A percentile compares a stretch with the other conserved stretches of the same genome.
phyloP scores from a whole-genome alignment of 2,329 filamentous ascomycete species.

The Hymenoscyphus albidus region DNA sequence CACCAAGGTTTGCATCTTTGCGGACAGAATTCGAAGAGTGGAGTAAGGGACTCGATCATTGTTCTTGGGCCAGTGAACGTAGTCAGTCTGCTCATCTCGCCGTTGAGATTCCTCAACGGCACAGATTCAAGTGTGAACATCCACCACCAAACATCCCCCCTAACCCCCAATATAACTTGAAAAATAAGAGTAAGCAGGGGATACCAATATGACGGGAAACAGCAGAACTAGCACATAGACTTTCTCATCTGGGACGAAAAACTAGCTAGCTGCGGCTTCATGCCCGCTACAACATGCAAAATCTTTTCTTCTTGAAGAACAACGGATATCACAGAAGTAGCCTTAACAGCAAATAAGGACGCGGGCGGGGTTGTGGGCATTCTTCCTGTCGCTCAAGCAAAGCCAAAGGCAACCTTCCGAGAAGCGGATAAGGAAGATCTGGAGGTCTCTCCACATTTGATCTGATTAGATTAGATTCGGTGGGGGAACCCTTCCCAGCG shows the following conservation, averaged over 20 bases:
- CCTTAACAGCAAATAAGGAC: not conserved
- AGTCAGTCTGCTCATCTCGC: no score
- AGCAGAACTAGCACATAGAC: not conserved
- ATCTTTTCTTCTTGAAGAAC: not conserved
- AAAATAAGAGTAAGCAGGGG: not conserved
- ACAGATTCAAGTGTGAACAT: no score
- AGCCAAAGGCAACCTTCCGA: not conserved
- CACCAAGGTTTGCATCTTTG: no score
- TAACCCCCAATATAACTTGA: not conserved
- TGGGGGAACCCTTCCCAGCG: not conserved
- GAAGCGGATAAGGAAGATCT: conserved; percentile 1
- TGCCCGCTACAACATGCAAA: not conserved
- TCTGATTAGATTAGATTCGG: conserved; percentile 1
- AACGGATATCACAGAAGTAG: not conserved
- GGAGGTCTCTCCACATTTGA: not conserved
- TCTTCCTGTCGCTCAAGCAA: not conserved
- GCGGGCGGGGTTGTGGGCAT: not conserved
- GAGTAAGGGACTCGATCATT: no score
- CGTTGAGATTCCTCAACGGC: no score
- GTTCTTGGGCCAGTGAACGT: no score
- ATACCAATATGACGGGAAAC: not conserved
- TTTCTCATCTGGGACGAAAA: not conserved
- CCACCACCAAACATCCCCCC: not conserved
- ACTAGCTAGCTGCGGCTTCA: not conserved
- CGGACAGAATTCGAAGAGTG: no score